Evolutionary conservation across 1,284 basidiomycete genomes (phyloP).

Genomic region (Phylloporus sp.): DNA sequence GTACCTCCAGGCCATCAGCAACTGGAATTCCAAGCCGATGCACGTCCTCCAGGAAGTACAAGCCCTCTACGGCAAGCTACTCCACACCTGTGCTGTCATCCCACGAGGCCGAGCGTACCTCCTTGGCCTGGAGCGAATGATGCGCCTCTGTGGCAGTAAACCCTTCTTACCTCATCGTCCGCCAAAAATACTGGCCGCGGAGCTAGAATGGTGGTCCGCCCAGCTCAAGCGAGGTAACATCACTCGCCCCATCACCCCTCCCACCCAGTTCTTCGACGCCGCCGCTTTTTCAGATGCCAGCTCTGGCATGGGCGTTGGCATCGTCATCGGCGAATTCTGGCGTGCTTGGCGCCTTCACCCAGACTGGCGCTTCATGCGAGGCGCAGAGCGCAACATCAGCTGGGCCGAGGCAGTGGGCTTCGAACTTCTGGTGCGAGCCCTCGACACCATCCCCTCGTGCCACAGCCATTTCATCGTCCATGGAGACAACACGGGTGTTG

Average conservation of each 20-base stretch:
- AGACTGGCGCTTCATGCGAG: not conserved
- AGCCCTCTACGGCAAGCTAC: not conserved
- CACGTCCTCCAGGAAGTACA: conserved; percentile 7
- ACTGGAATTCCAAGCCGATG: not conserved
- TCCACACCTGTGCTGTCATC: not conserved
- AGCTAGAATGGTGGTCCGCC: not conserved
- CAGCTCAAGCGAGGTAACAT: not conserved
- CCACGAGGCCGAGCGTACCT: not conserved
- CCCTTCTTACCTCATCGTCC: not conserved
- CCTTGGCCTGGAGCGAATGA: not conserved
- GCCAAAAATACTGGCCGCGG: not conserved
- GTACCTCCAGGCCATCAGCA: too few species aligned
- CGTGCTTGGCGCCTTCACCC: not conserved
- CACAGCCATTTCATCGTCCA: not conserved
- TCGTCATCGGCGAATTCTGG: not conserved
- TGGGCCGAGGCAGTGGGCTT: not conserved
- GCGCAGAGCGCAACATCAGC: not conserved
- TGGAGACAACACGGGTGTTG: not conserved
- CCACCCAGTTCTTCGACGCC: not conserved
- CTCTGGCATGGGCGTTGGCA: not conserved
- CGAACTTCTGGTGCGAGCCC: not conserved
- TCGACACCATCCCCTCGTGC: not conserved
- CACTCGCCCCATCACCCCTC: too few species aligned
- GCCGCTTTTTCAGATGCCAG: conserved; percentile 9
- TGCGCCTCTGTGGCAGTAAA: not conserved